phyloP scores from a whole-genome alignment of 1,284 basidiomycete genomes.

The Pulchroboletus neoregius region DNA sequence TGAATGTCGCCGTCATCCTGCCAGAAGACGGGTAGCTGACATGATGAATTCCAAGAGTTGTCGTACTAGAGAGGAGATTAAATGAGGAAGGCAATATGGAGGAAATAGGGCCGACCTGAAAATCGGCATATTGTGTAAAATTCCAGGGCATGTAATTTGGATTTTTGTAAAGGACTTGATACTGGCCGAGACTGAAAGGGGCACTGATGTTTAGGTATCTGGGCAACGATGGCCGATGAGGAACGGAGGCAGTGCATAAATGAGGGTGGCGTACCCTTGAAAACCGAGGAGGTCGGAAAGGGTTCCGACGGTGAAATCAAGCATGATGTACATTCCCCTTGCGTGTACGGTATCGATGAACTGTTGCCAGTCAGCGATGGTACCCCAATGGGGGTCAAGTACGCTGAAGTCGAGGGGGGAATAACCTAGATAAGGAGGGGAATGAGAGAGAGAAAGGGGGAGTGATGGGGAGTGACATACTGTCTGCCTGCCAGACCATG shows the following conservation, averaged over 20 bases:
- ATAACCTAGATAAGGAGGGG: conserved; percentile 56
- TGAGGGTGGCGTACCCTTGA: conserved; percentile 50
- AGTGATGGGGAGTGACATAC: conserved; percentile 44
- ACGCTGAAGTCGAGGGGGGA: conserved; percentile 88
- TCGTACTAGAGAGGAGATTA: conserved; percentile 40
- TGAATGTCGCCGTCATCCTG: conserved; percentile 66
- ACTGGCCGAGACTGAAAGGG: conserved; percentile 74
- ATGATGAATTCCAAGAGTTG: conserved; percentile 70
- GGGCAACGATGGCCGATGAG: conserved; percentile 18
- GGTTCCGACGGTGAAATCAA: conserved; percentile 89
- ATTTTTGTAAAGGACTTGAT: conserved; percentile 71
- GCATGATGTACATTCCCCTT: conserved; percentile 85
- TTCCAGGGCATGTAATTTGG: conserved; percentile 80
- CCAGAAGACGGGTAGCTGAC: conserved; percentile 76
- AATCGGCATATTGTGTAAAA: conserved; percentile 80
- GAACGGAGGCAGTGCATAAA: conserved; percentile 3
- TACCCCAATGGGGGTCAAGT: conserved; percentile 89
- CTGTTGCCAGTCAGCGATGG: conserved; percentile 69
- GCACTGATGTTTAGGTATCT: conserved; percentile 78
- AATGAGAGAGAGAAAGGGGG: conserved; percentile 3
- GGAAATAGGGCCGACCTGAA: conserved; percentile 44
- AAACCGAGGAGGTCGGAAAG: conserved; percentile 87
- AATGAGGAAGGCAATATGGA: background rate
- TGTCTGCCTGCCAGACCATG: conserved; percentile 95
- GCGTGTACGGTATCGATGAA: conserved; percentile 75